Percentiles rank a stretch among this genome's conserved stretches.
These are phyloP conservation scores for Penicillium subrubescens DNA, from an alignment of 495 filamentous ascomycete species.

Conservation along the genomic window DNA sequence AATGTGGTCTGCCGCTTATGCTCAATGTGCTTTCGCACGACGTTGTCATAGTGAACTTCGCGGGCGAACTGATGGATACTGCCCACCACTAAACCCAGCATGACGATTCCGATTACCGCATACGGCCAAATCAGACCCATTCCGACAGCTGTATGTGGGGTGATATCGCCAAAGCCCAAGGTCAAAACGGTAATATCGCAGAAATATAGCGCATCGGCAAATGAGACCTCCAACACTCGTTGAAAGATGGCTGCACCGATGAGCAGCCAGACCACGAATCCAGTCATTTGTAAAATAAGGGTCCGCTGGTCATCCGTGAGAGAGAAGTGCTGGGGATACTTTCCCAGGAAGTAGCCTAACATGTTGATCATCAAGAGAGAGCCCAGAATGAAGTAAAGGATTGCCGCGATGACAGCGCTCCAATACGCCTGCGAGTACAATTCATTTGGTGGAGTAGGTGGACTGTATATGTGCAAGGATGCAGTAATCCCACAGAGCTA, in stretches of 20 bases:
- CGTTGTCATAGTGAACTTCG: slow-evolving; percentile 65
- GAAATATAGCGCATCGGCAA: slow-evolving; percentile 63
- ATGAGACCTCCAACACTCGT: slow-evolving; percentile 46
- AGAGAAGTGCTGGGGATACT: slow-evolving; percentile 75
- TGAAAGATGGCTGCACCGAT: slow-evolving; percentile 62
- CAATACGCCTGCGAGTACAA: slow-evolving; percentile 76
- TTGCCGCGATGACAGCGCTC: slow-evolving; percentile 72
- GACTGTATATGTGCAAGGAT: slow-evolving; percentile 61
- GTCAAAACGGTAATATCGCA: slow-evolving; percentile 67
- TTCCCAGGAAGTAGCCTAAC: slow-evolving; percentile 74
- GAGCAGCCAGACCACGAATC: slow-evolving; percentile 63
- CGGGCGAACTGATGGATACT: slow-evolving; percentile 73
- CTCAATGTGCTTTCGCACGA: slow-evolving; percentile 65
- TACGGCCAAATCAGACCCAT: slow-evolving; percentile 78
- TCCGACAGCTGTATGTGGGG: slow-evolving; percentile 48
- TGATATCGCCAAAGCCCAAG: slow-evolving; percentile 66
- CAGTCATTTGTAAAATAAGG: slow-evolving; percentile 64
- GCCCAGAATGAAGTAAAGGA: slow-evolving; percentile 64
- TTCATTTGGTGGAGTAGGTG: slow-evolving; percentile 58
- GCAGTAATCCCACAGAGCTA: slow-evolving; percentile 63
- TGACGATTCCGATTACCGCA: slow-evolving; percentile 81
- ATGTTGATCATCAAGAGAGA: slow-evolving; percentile 74
- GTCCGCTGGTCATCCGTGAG: slow-evolving; percentile 73
- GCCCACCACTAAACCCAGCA: slow-evolving; percentile 82
- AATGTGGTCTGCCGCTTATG: slow-evolving; percentile 59